Base-by-base conservation (phyloP, 495 filamentous ascomycete genomes). In the Extremus antarcticus region DNA sequence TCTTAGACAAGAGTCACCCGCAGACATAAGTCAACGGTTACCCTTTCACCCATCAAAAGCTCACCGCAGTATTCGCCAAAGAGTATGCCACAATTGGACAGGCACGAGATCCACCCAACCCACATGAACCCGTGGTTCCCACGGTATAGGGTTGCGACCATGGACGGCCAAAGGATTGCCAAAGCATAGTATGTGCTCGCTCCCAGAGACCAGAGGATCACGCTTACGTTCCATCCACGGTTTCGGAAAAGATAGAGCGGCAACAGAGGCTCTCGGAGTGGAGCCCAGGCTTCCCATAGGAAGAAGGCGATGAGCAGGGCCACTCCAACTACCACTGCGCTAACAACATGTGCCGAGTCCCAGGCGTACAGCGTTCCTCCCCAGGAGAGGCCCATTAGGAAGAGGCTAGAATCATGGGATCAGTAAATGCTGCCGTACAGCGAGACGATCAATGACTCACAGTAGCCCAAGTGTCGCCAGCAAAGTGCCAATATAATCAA, bases 261-360 rank as follows among this genome's bases (percentile, higher is more conserved):
- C 7, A 63, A 21, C 2, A 63, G 49, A 15, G 61, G 61, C 25
- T 66, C 54, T 32, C 63, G 59, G 10, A 46, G 19, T 1, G 23
- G 20, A 15, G 29, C 54, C 23, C 39, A 66, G 2, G 55, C 40
- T 54, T 74, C 74, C 47, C 70, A 76, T 11, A 70, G 21, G 13
- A 51, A 68, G 47, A 76, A 74, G 2, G 50, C 56, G 16, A 62
- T 62, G 0, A 76, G 58, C 10, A 66, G 22, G 8, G 59, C 56
- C 11, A 66, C 62, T 13, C 43, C 43, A 19, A 46, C 19, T 9
- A 46, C 19, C 10, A 46, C 9, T 9, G 20, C 11, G 20, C 43
- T 46, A 8, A 46, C 8, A 8, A 21, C 19, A 22, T 16, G 11
- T 9, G 43, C 43, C 8, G 43, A 46, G 43, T 46, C 19, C 43